Evolutionary conservation across 805 yeast species (phyloP).

Genomic region (Candida succiphila): DNA sequence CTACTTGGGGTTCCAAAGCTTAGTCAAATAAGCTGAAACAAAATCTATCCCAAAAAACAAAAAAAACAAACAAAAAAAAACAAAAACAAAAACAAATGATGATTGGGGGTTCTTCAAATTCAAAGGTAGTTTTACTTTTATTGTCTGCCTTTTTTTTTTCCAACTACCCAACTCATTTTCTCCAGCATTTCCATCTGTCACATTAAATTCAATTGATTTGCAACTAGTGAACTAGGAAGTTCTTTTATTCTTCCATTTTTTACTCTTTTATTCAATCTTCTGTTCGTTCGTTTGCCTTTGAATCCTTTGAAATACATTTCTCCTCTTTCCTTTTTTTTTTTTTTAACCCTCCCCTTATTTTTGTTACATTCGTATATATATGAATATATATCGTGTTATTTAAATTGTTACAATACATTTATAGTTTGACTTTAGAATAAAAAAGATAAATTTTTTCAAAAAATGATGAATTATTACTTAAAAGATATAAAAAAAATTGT

Average conservation of each 20-base stretch:
- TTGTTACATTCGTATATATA: neutral
- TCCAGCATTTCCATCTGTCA: no score
- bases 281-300: no score
- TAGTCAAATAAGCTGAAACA: slow-evolving; percentile 9
- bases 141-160: no score
- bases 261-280: no score
- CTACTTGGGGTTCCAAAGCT: slow-evolving; percentile 41
- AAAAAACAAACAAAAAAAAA: neutral
- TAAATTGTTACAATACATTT: neutral
- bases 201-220: no score
- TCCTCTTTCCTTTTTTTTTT: neutral
- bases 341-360: neutral
- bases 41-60: neutral
- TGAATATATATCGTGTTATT: neutral
- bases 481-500: neutral
- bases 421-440: neutral
- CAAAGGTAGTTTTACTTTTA: no score
- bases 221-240: no score
- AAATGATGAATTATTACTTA: no score
- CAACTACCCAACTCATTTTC: no score
- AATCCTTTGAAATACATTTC: no score
- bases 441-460: neutral
- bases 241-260: no score
- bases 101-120: no score
- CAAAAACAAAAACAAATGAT: neutral